Evolutionary conservation across 495 filamentous ascomycete genomes (phyloP).

Genomic region (Cercophora scortea): DNA sequence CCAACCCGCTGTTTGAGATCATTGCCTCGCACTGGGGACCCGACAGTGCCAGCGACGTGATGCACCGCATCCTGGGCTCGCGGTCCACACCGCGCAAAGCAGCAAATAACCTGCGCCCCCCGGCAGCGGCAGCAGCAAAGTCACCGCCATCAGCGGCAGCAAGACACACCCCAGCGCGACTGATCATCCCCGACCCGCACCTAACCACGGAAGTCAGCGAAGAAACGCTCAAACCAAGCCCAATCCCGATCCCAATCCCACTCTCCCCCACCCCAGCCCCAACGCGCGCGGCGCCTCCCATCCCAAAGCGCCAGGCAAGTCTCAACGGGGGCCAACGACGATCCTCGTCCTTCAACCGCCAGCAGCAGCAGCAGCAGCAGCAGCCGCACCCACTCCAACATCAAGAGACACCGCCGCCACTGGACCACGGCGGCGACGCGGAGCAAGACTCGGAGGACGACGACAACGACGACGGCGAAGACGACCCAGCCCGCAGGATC

Average conservation of each 20-base stretch:
- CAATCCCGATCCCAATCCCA: background rate
- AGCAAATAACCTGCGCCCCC: background rate
- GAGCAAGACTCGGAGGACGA: no score
- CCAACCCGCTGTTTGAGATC: slow-evolving; percentile 33
- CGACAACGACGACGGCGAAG: slow-evolving; percentile 12
- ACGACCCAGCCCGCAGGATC: slow-evolving; percentile 38
- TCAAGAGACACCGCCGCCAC: background rate
- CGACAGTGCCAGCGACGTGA: slow-evolving; percentile 26
- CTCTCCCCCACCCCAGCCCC: background rate
- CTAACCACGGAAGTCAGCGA: slow-evolving; percentile 1
- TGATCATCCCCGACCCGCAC: background rate
- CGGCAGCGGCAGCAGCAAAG: no score
- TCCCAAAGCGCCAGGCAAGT: slow-evolving; percentile 25
- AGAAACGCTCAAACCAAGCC: slow-evolving; percentile 1
- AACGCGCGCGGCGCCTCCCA: slow-evolving; percentile 16
- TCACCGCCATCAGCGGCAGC: background rate
- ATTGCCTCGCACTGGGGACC: slow-evolving; percentile 37
- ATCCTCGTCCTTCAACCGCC: background rate
- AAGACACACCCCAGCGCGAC: background rate
- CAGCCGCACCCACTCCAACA: background rate
- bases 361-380: background rate
- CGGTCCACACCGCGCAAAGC: slow-evolving; percentile 5
- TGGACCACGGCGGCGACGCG: background rate
- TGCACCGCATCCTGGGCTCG: slow-evolving; percentile 24
- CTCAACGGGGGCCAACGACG: slow-evolving; percentile 4